Conservation (phyloP, 2,329 filamentous ascomycete genomes). For the Fusarium anthophilum region DNA sequence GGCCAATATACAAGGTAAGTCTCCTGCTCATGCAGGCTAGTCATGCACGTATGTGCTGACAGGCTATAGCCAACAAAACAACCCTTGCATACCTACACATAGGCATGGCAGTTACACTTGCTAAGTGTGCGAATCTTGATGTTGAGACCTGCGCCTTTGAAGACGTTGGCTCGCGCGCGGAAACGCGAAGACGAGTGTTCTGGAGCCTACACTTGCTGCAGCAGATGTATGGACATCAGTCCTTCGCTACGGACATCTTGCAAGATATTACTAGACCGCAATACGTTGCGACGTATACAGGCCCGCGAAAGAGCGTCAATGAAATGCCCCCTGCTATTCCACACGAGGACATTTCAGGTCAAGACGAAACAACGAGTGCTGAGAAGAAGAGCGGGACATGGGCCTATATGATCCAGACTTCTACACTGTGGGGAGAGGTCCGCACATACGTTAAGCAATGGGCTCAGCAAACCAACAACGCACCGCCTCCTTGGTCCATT, state of each 20-base stretch:
- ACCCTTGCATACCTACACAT: background rate
- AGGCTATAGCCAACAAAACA: background rate
- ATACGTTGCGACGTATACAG: background rate
- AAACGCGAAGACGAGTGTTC: background rate
- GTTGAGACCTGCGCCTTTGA: background rate
- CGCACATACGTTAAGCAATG: background rate
- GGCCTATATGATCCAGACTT: background rate
- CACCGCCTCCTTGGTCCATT: background rate
- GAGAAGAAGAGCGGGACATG: background rate
- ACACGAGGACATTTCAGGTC: background rate
- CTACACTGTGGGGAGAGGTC: background rate
- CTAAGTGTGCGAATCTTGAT: background rate
- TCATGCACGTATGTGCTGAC: fast-evolving
- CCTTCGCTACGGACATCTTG: background rate
- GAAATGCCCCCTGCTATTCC: background rate
- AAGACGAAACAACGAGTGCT: background rate
- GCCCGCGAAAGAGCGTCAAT: background rate
- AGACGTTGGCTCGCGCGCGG: background rate
- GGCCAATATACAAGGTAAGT: background rate
- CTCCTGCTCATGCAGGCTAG: fast-evolving
- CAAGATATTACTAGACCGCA: background rate
- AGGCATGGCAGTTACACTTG: background rate
- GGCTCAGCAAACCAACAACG: background rate
- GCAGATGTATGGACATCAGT: background rate
- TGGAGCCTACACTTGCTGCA: background rate